Evolutionary conservation across 371 early-diverging fungal species (phyloP).

Genomic region (Lichtheimia corymbifera): DNA sequence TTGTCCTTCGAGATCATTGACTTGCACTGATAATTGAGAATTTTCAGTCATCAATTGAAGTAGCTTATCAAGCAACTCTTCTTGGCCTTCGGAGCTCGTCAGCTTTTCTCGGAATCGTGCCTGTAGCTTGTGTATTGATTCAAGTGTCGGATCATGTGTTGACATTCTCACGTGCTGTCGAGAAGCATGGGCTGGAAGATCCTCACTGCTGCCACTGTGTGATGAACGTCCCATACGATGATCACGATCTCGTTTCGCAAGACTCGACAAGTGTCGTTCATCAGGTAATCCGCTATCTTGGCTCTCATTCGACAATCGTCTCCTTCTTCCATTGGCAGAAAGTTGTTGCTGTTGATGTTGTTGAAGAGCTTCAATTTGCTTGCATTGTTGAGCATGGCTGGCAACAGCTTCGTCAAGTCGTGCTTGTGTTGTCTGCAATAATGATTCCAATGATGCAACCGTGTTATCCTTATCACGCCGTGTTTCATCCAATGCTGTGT

Average conservation of each 20-base stretch:
- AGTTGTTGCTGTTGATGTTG: slow-evolving; percentile 10
- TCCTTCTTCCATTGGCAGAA: background rate
- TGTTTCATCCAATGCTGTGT: slow-evolving; percentile 7
- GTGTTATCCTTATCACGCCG: slow-evolving; percentile 9
- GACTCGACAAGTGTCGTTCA: slow-evolving; percentile 10
- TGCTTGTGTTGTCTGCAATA: slow-evolving; percentile 13
- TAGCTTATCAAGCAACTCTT: slow-evolving; percentile 24
- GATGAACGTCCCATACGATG: slow-evolving; percentile 13
- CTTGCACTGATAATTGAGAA: slow-evolving; percentile 26
- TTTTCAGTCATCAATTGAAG: slow-evolving; percentile 37
- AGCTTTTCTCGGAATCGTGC: slow-evolving; percentile 10
- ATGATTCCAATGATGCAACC: slow-evolving; percentile 12
- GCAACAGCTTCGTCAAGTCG: slow-evolving; percentile 19
- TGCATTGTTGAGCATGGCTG: slow-evolving; percentile 14
- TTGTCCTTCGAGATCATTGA: slow-evolving; percentile 39
- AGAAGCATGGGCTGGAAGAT: background rate
- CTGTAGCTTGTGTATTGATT: slow-evolving; percentile 3
- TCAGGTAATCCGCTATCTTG: slow-evolving; percentile 16
- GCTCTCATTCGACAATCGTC: slow-evolving; percentile 5
- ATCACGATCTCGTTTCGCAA: slow-evolving; percentile 20
- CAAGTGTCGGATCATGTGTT: slow-evolving; percentile 1
- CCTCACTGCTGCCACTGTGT: background rate
- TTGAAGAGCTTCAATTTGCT: slow-evolving; percentile 10
- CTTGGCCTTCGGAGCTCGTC: slow-evolving; percentile 11
- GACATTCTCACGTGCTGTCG: background rate